Conservation (phyloP, 495 filamentous ascomycete species). For the Amniculicola lignicola region DNA sequence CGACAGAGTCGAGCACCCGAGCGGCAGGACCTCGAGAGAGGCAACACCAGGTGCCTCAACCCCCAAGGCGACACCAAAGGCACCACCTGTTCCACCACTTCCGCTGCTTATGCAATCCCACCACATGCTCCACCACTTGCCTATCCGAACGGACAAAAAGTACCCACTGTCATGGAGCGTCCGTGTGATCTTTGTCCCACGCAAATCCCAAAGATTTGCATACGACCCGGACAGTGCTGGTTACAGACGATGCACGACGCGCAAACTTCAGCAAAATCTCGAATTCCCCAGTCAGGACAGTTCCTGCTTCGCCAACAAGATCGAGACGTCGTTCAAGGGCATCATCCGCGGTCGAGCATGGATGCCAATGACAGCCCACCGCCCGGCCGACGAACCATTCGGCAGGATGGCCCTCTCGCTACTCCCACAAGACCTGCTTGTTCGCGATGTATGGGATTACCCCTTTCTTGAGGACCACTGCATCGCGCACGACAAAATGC, state of each 20-base stretch:
- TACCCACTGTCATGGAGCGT: slow-evolving; percentile 33
- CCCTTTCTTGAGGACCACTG: slow-evolving; percentile 38
- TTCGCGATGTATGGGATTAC: slow-evolving; percentile 35
- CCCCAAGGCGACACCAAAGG: slow-evolving; percentile 18
- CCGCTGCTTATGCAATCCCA: slow-evolving; percentile 20
- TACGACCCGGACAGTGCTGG: slow-evolving; percentile 34
- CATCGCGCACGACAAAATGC: slow-evolving; percentile 38
- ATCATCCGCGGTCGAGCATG: slow-evolving; percentile 34
- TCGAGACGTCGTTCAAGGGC: slow-evolving; percentile 32
- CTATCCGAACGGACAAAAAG: slow-evolving; percentile 34
- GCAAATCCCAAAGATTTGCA: slow-evolving; percentile 30
- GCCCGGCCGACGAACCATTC: slow-evolving; percentile 28
- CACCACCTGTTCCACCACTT: slow-evolving; percentile 19
- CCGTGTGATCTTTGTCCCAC: slow-evolving; percentile 34
- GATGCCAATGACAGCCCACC: slow-evolving; percentile 35
- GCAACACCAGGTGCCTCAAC: slow-evolving; percentile 26
- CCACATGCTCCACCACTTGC: slow-evolving; percentile 26
- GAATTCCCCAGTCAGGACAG: slow-evolving; percentile 30
- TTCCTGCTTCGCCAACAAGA: slow-evolving; percentile 30
- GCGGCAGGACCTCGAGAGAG: slow-evolving; percentile 18
- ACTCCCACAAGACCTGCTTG: slow-evolving; percentile 32
- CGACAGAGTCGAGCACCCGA: slow-evolving; percentile 25
- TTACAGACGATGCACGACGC: slow-evolving; percentile 32
- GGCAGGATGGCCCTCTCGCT: slow-evolving; percentile 23
- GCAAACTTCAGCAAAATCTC: slow-evolving; percentile 35